Conservation (phyloP, 2,329 filamentous ascomycete species). For the Pyrenochaeta sp. region DNA sequence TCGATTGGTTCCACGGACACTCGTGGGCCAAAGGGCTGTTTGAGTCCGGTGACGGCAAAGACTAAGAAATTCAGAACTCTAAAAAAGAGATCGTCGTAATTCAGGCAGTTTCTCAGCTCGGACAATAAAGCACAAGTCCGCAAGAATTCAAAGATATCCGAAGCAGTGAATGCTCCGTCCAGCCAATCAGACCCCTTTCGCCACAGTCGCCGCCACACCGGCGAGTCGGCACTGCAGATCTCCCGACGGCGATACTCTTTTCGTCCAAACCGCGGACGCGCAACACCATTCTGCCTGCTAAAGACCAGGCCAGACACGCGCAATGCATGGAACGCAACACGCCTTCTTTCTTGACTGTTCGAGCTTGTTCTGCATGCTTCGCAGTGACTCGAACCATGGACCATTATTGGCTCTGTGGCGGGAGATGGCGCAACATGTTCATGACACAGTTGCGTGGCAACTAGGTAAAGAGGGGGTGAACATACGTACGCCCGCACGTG, state of each 20-base stretch:
- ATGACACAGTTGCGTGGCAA: slow-evolving; percentile 31
- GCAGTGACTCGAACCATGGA: not conserved
- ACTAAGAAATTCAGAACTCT: slow-evolving; percentile 79
- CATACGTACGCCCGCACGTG: slow-evolving; percentile 41
- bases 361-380: slow-evolving; percentile 30
- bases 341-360: slow-evolving; percentile 30
- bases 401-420: slow-evolving; percentile 27
- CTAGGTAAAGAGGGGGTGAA: slow-evolving; percentile 16
- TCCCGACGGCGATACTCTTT: slow-evolving; percentile 14
- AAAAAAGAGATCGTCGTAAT: slow-evolving; percentile 80
- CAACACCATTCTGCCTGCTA: slow-evolving; percentile 34
- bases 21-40: slow-evolving; percentile 90
- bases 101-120: slow-evolving; percentile 77
- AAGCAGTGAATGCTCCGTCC: too few species aligned
- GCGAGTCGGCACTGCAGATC: slow-evolving; percentile 23
- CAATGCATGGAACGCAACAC: slow-evolving; percentile 24
- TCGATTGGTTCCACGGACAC: slow-evolving; percentile 94
- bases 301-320: slow-evolving; percentile 15
- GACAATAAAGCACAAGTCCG: slow-evolving; percentile 79
- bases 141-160: too few species aligned
- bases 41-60: slow-evolving; percentile 77
- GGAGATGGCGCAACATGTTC: slow-evolving; percentile 5
- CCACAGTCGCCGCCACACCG: slow-evolving; percentile 34
- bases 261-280: slow-evolving; percentile 26
- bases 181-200: slow-evolving; percentile 11